Percentiles rank a stretch among this genome's conserved stretches.
Evolutionary conservation across 1,284 basidiomycete species (phyloP).

Genomic region (Naganishia liquefaciens): DNA sequence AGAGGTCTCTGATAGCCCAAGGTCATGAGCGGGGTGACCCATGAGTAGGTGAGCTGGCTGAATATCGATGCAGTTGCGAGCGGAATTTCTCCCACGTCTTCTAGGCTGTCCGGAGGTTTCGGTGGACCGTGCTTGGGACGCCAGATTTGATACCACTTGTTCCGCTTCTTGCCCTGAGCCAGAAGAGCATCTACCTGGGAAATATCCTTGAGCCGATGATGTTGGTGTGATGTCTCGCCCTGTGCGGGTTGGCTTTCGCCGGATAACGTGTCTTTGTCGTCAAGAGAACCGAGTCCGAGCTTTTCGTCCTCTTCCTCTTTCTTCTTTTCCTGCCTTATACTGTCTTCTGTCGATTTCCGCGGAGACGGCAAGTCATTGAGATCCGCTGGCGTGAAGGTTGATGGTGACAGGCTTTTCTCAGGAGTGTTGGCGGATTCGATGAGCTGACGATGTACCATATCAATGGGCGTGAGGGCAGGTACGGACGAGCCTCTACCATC

Average conservation of each 20-base stretch:
- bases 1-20: slow-evolving; percentile 65
- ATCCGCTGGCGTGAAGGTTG: too few relatives aligned
- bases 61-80: slow-evolving; percentile 62
- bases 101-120: slow-evolving; percentile 61
- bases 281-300: background rate
- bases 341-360: background rate
- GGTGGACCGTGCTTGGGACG: slow-evolving; percentile 63
- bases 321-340: background rate
- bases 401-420: too few relatives aligned
- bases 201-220: slow-evolving; percentile 16
- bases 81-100: slow-evolving; percentile 64
- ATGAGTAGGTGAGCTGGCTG: slow-evolving; percentile 63
- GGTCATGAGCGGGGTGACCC: slow-evolving; percentile 68
- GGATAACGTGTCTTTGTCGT: background rate
- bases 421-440: too few relatives aligned
- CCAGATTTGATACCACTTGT: slow-evolving; percentile 56
- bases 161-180: slow-evolving; percentile 39
- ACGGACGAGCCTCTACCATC: too few relatives aligned
- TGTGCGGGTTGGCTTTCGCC: background rate
- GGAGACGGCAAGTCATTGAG: too few relatives aligned
- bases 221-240: slow-evolving; percentile 1
- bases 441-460: too few relatives aligned
- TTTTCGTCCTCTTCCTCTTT: background rate
- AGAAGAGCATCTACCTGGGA: slow-evolving; percentile 6
- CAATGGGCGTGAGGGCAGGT: too few relatives aligned